A percentile compares a stretch with the other conserved stretches of the same genome.
phyloP scores from a whole-genome alignment of 257 asterid genomes.

The Solanum raphanifolium region DNA sequence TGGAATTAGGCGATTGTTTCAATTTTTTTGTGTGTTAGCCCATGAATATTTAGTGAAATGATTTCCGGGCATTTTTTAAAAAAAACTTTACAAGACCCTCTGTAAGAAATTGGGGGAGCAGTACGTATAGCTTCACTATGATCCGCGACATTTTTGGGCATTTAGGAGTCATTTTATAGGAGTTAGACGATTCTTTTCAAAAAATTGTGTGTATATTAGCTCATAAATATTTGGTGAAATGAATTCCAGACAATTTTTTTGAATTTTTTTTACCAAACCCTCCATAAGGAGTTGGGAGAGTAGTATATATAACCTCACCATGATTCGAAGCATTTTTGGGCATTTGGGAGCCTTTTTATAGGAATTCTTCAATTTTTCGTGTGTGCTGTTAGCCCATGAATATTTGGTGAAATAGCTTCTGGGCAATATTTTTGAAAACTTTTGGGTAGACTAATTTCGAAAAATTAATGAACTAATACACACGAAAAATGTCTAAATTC shows the following conservation, averaged over 20 bases:
- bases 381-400: background rate
- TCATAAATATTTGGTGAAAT: background rate
- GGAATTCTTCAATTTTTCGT: no score
- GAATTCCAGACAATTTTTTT: background rate
- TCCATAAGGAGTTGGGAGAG: no score
- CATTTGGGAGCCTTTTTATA: background rate
- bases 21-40: background rate
- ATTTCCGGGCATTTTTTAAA: accelerated
- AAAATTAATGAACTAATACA: background rate
- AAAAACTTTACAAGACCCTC: background rate
- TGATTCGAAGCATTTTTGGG: no score
- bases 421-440: background rate
- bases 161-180: background rate
- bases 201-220: background rate
- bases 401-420: background rate
- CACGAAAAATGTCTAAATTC: background rate
- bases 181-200: background rate
- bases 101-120: background rate
- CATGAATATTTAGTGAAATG: background rate
- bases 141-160: background rate
- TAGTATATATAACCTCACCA: background rate
- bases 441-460: background rate
- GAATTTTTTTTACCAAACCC: background rate
- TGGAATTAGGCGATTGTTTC: no score
- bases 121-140: background rate